Evolutionary conservation across 225 moss, liverwort and hornwort species (phyloP).

Genomic region (Pleurozium schreberi): DNA sequence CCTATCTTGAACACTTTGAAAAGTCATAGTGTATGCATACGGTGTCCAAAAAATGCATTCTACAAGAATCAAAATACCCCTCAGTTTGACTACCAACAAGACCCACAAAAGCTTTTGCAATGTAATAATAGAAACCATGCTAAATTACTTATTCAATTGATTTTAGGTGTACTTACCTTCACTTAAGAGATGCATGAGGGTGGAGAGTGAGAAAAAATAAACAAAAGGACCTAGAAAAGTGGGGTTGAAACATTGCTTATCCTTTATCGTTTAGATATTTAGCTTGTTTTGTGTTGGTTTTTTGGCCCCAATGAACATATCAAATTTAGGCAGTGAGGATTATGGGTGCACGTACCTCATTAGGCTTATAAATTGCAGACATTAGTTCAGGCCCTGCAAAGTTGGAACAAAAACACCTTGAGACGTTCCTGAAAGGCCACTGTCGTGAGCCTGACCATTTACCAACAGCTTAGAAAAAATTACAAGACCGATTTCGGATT

Average conservation of each 20-base stretch:
- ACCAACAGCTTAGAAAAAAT: not conserved
- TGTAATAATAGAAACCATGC: not conserved
- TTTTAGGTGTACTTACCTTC: not conserved
- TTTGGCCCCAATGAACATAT: not conserved
- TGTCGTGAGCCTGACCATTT: not conserved
- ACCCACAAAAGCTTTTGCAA: not conserved
- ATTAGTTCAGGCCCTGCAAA: not conserved
- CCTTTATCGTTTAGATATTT: not conserved
- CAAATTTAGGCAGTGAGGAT: not conserved
- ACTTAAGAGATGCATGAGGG: rapidly evolving
- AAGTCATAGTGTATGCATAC: not conserved
- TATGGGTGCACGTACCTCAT: not conserved
- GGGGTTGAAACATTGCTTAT: not conserved
- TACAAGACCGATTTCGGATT: too few species aligned
- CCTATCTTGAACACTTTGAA: not conserved
- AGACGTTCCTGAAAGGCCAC: too few species aligned
- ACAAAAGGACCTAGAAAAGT: not conserved
- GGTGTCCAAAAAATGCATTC: too few species aligned
- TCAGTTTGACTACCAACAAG: not conserved
- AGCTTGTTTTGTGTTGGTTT: not conserved
- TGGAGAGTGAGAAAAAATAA: not conserved
- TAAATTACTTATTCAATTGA: not conserved
- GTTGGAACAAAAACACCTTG: not conserved
- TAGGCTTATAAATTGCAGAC: not conserved
- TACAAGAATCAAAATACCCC: not conserved